These are phyloP conservation scores for Ceratorhiza oryzae-sativae DNA, from an alignment of 1,284 basidiomycete species.

Conservation along the genomic window DNA sequence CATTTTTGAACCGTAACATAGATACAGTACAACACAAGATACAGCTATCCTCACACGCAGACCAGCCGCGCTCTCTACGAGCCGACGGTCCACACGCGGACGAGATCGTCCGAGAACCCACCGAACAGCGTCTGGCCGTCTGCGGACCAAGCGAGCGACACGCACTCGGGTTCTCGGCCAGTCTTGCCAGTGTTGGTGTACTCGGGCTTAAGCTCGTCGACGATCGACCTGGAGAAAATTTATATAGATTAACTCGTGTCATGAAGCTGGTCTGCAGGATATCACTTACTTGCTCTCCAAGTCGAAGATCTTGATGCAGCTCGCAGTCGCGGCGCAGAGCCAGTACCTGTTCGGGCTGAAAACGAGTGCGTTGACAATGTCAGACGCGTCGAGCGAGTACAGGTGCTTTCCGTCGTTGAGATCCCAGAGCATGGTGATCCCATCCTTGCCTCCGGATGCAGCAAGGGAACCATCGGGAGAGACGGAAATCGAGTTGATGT, in stretches of 20 bases:
- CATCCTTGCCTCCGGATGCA: conserved; percentile 99
- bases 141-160: conserved; percentile 98
- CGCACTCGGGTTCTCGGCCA: conserved; percentile 90
- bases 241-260: too few relatives aligned
- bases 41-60: background rate
- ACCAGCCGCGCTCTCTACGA: conserved; percentile 32
- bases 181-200: conserved; percentile 81
- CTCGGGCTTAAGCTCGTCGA: conserved; percentile 97
- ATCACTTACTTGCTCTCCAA: conserved; percentile 91
- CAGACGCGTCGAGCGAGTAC: conserved; percentile 98
- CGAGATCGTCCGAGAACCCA: conserved; percentile 90
- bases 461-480: conserved; percentile 99
- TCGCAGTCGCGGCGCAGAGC: conserved; percentile 98
- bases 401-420: conserved; percentile 99
- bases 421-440: conserved; percentile 99
- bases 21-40: conserved; percentile 32
- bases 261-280: background rate
- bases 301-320: conserved; percentile 99
- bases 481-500: conserved; percentile 99
- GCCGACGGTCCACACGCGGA: conserved; percentile 89
- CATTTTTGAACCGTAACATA: conserved; percentile 37
- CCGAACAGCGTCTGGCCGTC: conserved; percentile 98
- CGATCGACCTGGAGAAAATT: conserved; percentile 78
- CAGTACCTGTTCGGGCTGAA: conserved; percentile 99
- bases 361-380: conserved; percentile 98